Evolutionary conservation across 2,329 filamentous ascomycete genomes (phyloP), one percentile per base, ranked within the genome.

Genomic region (Fonsecaea pedrosoi): DNA sequence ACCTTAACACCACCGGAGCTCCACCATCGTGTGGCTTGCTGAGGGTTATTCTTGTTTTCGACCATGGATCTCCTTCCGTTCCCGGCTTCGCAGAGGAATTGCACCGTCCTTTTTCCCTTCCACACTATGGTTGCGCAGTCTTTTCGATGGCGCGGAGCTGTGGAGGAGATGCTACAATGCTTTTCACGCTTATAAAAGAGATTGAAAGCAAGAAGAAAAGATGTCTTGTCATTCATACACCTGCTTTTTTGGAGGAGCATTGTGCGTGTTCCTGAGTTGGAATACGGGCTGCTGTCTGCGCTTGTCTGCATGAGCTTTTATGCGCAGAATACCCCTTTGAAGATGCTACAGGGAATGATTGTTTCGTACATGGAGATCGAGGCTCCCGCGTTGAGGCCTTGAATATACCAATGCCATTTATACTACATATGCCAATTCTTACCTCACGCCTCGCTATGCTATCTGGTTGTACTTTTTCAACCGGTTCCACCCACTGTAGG

Each of bases 31-130:
- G 45, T 78, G 79, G 81, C 80, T 79, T 77, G 78, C 81, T 83
- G 79, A 83, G 82, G 79, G 76, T 80, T 82, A 77, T 82, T 79
- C 78, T 77, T 74, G 61, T 77, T 68, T 75, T 74, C 76, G 74
- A 73, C 73, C 64, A 75, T 82, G 80, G 78, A 77, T 81, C 80
- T 80, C 76, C 80, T 77, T 82, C 81, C 81, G 81, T 82, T 82
- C 81, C 81, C 81, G 74, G 80, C 81, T 79, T 78, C 77, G 78
- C 71, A 82, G 80, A 82, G 69, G 68, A 72, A 74, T 69, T 62
- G 74, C 78, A 78, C 77, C 74, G 67, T 69, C 78, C 76, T 79
- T 81, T 82, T 82, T 80, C 80, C 77, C 78, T 76, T 66, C 73
- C 74, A 75, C 55, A 75, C 73, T 72, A 73, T 79, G 71, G 79